Evolutionary conservation across 2,329 filamentous ascomycete species (phyloP).

Genomic region (Sclerotinia sclerotiorum): DNA sequence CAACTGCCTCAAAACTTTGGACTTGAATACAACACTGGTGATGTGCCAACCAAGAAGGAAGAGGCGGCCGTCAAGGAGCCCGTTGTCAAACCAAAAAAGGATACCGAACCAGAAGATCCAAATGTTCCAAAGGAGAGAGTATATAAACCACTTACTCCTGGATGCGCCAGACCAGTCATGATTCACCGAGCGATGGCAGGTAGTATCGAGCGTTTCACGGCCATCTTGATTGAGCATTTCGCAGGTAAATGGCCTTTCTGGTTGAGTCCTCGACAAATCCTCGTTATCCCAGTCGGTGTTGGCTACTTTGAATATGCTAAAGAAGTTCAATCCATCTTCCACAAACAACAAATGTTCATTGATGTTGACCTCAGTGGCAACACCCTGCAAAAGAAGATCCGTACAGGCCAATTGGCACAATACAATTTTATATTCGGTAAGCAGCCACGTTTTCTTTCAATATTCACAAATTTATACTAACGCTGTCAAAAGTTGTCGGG

Average conservation of each 20-base stretch:
- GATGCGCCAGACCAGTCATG: constrained; percentile 80
- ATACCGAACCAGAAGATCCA: constrained; percentile 40
- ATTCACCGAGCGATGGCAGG: constrained; percentile 80
- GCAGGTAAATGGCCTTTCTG: constrained; percentile 88
- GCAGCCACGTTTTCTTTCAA: constrained; percentile 30
- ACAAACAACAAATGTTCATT: constrained; percentile 66
- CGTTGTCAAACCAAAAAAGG: constrained; percentile 45
- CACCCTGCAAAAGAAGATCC: constrained; percentile 88
- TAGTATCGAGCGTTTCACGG: constrained; percentile 68
- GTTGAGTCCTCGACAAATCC: constrained; percentile 79
- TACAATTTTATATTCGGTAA: constrained; percentile 81
- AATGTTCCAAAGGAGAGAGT: constrained; percentile 46
- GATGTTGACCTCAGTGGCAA: constrained; percentile 73
- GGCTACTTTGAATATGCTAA: constrained; percentile 70
- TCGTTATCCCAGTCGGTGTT: constrained; percentile 75
- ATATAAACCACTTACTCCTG: constrained; percentile 57
- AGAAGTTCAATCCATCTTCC: constrained; percentile 69
- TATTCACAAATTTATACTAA: constrained; percentile 22
- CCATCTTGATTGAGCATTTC: constrained; percentile 80
- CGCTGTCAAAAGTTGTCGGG: constrained; percentile 52
- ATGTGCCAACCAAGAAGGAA: constrained; percentile 51
- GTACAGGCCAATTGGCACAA: constrained; percentile 74
- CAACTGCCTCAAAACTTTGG: constrained; percentile 83
- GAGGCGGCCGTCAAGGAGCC: constrained; percentile 41
- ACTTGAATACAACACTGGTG: constrained; percentile 79